Evolutionary conservation across 108 stramenopile species (phyloP), one percentile per base, ranked within the genome.

Genomic region (Fragilariopsis cylindrus): DNA sequence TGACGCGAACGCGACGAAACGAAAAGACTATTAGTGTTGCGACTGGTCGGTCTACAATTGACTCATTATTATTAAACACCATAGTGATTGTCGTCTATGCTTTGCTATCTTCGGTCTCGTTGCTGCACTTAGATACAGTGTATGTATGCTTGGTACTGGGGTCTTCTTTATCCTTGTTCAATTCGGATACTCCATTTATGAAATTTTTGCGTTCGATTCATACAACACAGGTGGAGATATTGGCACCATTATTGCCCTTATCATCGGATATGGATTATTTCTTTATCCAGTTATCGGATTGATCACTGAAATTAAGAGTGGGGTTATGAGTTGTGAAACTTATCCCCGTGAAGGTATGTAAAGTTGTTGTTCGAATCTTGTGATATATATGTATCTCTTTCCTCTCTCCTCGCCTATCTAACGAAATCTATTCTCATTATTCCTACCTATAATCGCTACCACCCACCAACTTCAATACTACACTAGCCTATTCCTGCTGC

Each of bases 231-330:
- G 4, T 8, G 49, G 11, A 53, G 5, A 15, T 0, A 19, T 8
- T 40, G 45, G 7, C 49, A 42, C 44, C 41, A 52, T 68, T 47
- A 43, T 58, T 50, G 40, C 49, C 40, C 65, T 11, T 66, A 69
- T 66, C 7, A 48, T 65, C 48, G 8, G 77, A 40, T 57, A 52
- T n/a, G 57, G 44, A 5, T 39, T 77, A 3, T 63, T 67, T n/a
- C 60, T 77, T 7, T 82, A 82, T 53, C 81, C 81, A 7, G 68
- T 73, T 18, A 40, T 69, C 57, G 71, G 70, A 3, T 77, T 82
- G 60, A 73, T 77, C 54, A 45, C 56, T 5, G 81, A 82, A 70
- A 75, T 82, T 12, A 69, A 74, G 12, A 55, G 39, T 19, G 81
- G 81, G 18, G 65, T 77, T 55, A 74, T 82, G 76, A 50, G 50